Base-by-base conservation (phyloP, 1,139 yeast species). In the Zygoascus meyerae region DNA sequence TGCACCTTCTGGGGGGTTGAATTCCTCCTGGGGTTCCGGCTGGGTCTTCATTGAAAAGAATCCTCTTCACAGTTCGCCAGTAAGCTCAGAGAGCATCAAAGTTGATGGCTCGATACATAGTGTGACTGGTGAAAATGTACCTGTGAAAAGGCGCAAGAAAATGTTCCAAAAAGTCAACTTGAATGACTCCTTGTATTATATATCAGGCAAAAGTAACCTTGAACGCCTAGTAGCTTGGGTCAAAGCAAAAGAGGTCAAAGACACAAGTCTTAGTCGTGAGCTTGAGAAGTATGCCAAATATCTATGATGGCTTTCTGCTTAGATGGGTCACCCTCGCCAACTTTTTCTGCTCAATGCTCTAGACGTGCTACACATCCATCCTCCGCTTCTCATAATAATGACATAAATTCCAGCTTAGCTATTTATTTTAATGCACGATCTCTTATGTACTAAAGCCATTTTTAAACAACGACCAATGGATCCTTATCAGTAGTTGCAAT, bases 141-240 rank as follows among this genome's bases (percentile, higher is more conserved):
- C 26, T 7, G 6, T 7, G 7, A 21, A 21, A 21, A 21, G 7
- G 7, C 26, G 26, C 6, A 7, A 4, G 4, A 21, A 21, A 21
- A 21, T 21, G 26, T 21, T 21, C 26, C 26, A 21, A 21, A 21
- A 21, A 21, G 30, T 40, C 32, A 31, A 40, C 31, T 17, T 41
- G 35, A 45, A 47, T 38, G 28, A 31, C 34, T 35, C 47, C 10
- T 50, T 62, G 16, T 60, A 54, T 46, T 50, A 49, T 42, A 56
- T 60, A 0, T 46, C 55, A 16, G 65, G 66, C 35, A 51, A 52
- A 35, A 53, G 55, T 3, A 47, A 56, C 30, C 48, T 62, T 12
- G 28, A 37, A 33, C 49, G 45, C 42, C 55, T 63, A 21, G 56
- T 56, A 2, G 50, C 44, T 21, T 63, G 66, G 66, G 49, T 63